Evolutionary conservation across 2,329 filamentous ascomycete genomes (phyloP), one percentile per base, ranked within the genome.

Genomic region (Claviceps paspali): DNA sequence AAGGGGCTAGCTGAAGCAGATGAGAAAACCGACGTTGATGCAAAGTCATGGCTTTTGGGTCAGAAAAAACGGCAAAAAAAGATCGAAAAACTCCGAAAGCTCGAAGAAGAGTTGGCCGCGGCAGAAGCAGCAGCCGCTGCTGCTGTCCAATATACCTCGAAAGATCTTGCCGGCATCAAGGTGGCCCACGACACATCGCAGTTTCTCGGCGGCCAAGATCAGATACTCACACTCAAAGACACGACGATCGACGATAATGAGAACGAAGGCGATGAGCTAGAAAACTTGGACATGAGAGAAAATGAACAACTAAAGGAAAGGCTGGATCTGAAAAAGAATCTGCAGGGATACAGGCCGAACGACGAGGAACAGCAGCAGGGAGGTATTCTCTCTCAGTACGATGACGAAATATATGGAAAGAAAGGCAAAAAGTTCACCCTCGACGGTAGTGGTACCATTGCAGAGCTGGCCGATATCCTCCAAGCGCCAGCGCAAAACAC

Each of bases 11-110:
- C 82, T 33, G 91, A 96, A 26, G 65, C 63, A 0, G 79, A 78
- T 31, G 76, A 73, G 2, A 73, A 65, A 5, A 72, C 63, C 3
- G 76, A 79, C 10, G 48, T 82, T 19, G 84, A 93, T 55, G 83
- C 88, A 11, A 82, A 82, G 54, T 68, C 82, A 2, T 98, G 91
- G 91, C 59, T 98, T 42, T 74, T 81, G 48, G 79, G 79, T 41
- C 80, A 88, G 56, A 96, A 93, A 68, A 96, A 93, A 65, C 72
- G 87, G 36, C 85, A 93, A 57, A 93, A 86, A 68, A 83, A 87
- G 60, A 87, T 96, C 28, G 81, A 79, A 32, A 79, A 83, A 49
- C 76, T 79, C 22, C 73, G 81, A 46, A 76, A 76, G 52, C 52
- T 67, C 37, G 82, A 85, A 42, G 76, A 82, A 51, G 85, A 95